These are phyloP conservation scores for Penicillium malachiteum DNA, from an alignment of 495 filamentous ascomycete genomes.

Conservation along the genomic window DNA sequence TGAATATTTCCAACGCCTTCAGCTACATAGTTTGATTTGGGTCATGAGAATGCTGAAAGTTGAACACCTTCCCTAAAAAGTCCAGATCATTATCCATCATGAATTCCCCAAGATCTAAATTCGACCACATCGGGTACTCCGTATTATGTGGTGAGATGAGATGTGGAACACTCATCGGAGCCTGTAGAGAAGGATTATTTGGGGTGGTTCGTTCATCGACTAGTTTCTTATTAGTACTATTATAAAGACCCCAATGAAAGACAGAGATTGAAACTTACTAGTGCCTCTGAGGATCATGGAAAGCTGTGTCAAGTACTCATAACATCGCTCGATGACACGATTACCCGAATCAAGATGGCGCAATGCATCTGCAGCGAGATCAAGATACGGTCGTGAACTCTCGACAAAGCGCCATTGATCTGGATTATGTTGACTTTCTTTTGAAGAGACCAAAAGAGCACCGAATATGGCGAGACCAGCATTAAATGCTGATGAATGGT, in stretches of 20 bases:
- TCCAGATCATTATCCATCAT: slow-evolving; percentile 37
- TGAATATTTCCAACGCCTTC: neutral
- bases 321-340: slow-evolving; percentile 36
- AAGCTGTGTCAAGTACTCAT: slow-evolving; percentile 34
- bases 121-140: slow-evolving; percentile 1
- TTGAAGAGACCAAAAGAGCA: slow-evolving; percentile 23
- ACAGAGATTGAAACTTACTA: slow-evolving; percentile 15
- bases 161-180: neutral
- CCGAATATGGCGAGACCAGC: slow-evolving; percentile 33
- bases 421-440: slow-evolving; percentile 1
- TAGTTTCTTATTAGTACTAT: neutral
- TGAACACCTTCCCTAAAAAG: slow-evolving; percentile 11
- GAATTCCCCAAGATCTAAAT: slow-evolving; percentile 33
- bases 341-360: slow-evolving; percentile 36
- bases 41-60: slow-evolving; percentile 5
- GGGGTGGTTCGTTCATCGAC: neutral
- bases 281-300: slow-evolving; percentile 25
- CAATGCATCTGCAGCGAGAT: slow-evolving; percentile 34
- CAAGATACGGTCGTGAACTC: slow-evolving; percentile 19
- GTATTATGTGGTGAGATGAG: neutral
- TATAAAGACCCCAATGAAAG: no score
- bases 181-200: neutral
- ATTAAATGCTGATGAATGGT: slow-evolving; percentile 29
- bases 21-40: neutral
- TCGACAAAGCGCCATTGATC: slow-evolving; percentile 10